Conservation (phyloP, 805 yeast genomes). For the Monosporozyma yasuniensis region DNA sequence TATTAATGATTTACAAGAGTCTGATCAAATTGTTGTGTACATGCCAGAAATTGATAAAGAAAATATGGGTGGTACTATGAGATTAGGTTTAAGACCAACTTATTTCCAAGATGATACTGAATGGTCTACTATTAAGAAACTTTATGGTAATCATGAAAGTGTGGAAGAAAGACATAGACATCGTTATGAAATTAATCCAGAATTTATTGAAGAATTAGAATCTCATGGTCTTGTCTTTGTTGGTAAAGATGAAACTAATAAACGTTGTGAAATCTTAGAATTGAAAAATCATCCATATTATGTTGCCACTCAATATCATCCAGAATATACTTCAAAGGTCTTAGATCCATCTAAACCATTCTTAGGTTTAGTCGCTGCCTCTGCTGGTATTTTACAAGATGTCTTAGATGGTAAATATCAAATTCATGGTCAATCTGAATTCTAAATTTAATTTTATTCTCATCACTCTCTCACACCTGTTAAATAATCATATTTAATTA, state of each 20-base stretch:
- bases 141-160: slow-evolving; percentile 61
- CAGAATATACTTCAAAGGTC: slow-evolving; percentile 94
- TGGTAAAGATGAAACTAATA: slow-evolving; percentile 83
- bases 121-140: slow-evolving; percentile 60
- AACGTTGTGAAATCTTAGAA: slow-evolving; percentile 92
- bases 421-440: slow-evolving; percentile 4
- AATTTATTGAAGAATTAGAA: slow-evolving; percentile 62
- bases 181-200: slow-evolving; percentile 94
- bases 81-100: slow-evolving; percentile 90
- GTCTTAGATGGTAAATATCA: slow-evolving; percentile 38
- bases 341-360: slow-evolving; percentile 95
- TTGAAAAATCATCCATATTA: slow-evolving; percentile 78
- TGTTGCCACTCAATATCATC: slow-evolving; percentile 97
- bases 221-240: slow-evolving; percentile 74
- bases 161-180: slow-evolving; percentile 96
- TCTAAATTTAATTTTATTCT: neutral
- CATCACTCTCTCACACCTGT: slow-evolving; percentile 7
- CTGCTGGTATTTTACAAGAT: slow-evolving; percentile 71
- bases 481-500: slow-evolving; percentile 12
- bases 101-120: slow-evolving; percentile 61
- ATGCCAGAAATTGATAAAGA: slow-evolving; percentile 98
- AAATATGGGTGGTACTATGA: slow-evolving; percentile 97
- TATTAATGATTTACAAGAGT: slow-evolving; percentile 50
- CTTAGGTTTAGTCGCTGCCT: slow-evolving; percentile 91
- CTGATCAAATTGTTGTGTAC: slow-evolving; percentile 68